These are phyloP conservation scores for Magnusiomyces fungicola DNA, from an alignment of 1,139 yeast species.

Conservation along the genomic window DNA sequence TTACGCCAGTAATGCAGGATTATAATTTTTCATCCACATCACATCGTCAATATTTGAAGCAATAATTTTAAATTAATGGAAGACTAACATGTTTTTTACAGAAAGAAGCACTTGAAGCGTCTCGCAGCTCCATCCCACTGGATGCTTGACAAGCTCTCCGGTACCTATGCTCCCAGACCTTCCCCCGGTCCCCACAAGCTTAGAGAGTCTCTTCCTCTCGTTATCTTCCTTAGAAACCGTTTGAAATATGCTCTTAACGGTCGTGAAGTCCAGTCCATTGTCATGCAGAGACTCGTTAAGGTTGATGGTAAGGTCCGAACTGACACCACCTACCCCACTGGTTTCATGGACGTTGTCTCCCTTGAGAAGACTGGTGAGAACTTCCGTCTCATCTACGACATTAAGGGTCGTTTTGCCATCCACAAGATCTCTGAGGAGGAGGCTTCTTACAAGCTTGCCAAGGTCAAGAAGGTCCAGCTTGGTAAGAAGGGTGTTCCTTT, in stretches of 20 bases:
- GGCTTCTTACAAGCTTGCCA: constrained; percentile 95
- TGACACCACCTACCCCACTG: constrained; percentile 97
- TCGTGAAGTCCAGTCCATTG: constrained; percentile 98
- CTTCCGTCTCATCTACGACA: constrained; percentile 97
- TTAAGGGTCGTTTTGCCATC: constrained; percentile 98
- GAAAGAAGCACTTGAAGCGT: constrained; percentile 96
- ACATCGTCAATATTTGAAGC: too few relatives aligned
- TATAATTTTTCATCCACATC: too few relatives aligned
- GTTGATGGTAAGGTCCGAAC: constrained; percentile 99
- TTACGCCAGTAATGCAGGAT: too few relatives aligned
- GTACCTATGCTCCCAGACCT: constrained; percentile 99
- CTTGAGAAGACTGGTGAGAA: constrained; percentile 97
- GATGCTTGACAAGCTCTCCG: constrained; percentile 99
- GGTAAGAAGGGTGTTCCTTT: constrained; percentile 98
- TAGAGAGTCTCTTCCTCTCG: constrained; percentile 97
- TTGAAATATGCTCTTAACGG: constrained; percentile 99
- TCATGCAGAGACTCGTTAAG: constrained; percentile 98
- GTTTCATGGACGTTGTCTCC: constrained; percentile 97
- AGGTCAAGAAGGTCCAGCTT: constrained; percentile 94
- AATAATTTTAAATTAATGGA: too few relatives aligned
- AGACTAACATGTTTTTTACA: too few relatives aligned
- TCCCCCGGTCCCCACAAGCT: constrained; percentile 99
- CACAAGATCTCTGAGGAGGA: constrained; percentile 99
- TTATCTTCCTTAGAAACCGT: constrained; percentile 98
- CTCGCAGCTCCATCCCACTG: constrained; percentile 99